Base-by-base conservation (phyloP, 2,329 filamentous ascomycete species). In the Aspergillus transmontanensis region DNA sequence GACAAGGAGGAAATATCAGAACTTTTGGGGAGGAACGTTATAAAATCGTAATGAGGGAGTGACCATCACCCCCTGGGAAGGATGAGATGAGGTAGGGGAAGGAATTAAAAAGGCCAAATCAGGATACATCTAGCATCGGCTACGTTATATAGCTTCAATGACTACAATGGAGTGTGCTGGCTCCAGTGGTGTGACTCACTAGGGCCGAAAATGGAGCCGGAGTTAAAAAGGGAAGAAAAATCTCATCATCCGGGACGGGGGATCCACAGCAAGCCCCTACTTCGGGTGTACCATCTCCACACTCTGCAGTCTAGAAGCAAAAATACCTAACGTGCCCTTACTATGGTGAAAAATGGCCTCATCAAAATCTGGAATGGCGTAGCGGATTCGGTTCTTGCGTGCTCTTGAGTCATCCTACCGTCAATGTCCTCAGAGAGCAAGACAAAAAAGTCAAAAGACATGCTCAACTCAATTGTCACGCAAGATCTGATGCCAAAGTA, bases 51-150 rank as follows among this genome's bases (percentile, higher is more conserved):
- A 65, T 61, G 70, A 75, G 69, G 63, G 73, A 76, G 71, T 70
- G 75, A 77, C 74, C 75, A 74, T 76, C 75, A 77, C 69, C 75
- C 71, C 72, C 68, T 68, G 57, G 66, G 58, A 69, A 72, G 74
- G 75, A 76, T 68, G 75, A 76, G 75, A 77, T 76, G 72, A 73
- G 70, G 71, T 72, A 67, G 59, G 59, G 67, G 65, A 60, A 58
- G 21, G 21, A 39, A 55, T 26, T 41, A 6, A 58, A 55, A 61
- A 62, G 50, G 46, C 57, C 50, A 55, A 57, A 41, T 64, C 57
- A 57, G 57, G 53, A 41, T 50, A 58, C 61, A 34, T 11, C 23
- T 16, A 36, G 30, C 26, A 30, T 54, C 39, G 55, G 32, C 26
- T 43, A 5, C n/a, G 32, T 57, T 34, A 55, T 66, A 64, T 63